Evolutionary conservation across 805 yeast genomes (phyloP).

Genomic region (Wickerhamiella sorbophila): DNA sequence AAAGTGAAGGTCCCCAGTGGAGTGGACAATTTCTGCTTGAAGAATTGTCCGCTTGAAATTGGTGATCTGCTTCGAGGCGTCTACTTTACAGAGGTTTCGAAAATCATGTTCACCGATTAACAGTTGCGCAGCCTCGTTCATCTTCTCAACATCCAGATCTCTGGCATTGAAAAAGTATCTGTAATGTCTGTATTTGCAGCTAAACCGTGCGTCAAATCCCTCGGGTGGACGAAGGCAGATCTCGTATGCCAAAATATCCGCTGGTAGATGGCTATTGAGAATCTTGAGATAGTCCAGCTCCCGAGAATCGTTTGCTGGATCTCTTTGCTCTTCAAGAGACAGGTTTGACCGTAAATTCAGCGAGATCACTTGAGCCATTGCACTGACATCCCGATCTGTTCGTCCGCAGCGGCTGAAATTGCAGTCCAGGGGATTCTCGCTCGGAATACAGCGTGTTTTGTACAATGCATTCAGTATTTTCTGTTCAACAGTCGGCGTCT

Average conservation of each 20-base stretch:
- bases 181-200: conserved; percentile 77
- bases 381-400: conserved; percentile 94
- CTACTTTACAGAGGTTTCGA: conserved; percentile 86
- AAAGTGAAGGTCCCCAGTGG: conserved; percentile 32
- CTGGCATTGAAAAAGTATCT: conserved; percentile 47
- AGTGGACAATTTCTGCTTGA: conserved; percentile 33
- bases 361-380: conserved; percentile 87
- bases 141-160: conserved; percentile 45
- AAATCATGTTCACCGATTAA: conserved; percentile 76
- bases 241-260: conserved; percentile 70
- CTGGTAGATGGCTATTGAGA: conserved; percentile 63
- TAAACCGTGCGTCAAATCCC: conserved; percentile 82
- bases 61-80: conserved; percentile 83
- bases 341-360: conserved; percentile 59
- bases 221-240: conserved; percentile 71
- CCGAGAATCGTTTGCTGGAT: conserved; percentile 39
- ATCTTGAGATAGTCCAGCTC: conserved; percentile 69
- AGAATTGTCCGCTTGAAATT: conserved; percentile 56
- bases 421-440: conserved; percentile 45
- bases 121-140: conserved; percentile 51
- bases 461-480: conserved; percentile 56
- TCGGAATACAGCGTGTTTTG: conserved; percentile 46
- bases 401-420: conserved; percentile 85
- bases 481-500: conserved; percentile 79
- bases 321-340: conserved; percentile 43